These are phyloP conservation scores for Heritiera fomes DNA, from an alignment of 345 rosid species.

Conservation along the genomic window DNA sequence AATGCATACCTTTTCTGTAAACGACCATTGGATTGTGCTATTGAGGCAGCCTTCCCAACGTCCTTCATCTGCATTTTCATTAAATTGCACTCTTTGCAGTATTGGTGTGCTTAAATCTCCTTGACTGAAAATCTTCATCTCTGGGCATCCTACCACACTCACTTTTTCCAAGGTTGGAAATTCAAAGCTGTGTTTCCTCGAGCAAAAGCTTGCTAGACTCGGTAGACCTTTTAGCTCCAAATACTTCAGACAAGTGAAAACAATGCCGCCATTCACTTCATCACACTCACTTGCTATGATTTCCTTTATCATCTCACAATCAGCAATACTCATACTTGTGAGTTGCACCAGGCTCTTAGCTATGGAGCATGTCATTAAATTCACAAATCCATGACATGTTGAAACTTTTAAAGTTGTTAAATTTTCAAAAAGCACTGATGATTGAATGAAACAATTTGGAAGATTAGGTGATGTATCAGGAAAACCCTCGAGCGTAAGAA, in stretches of 20 bases:
- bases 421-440: not conserved
- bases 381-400: slow-evolving; percentile 3
- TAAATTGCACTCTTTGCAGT: not conserved
- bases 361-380: not conserved
- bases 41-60: not conserved
- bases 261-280: not conserved
- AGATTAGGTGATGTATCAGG: too few species aligned
- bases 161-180: not conserved
- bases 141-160: not conserved
- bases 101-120: not conserved
- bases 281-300: not conserved
- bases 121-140: not conserved
- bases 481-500: not conserved
- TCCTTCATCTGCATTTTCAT: not conserved
- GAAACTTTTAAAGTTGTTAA: not conserved
- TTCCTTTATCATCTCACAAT: slow-evolving; percentile 21
- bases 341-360: slow-evolving; percentile 21
- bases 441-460: too few species aligned
- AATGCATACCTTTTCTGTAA: not conserved
- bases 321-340: not conserved
- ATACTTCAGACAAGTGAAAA: not conserved
- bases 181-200: not conserved
- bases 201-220: not conserved
- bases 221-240: not conserved
- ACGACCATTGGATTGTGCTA: not conserved